Base-by-base conservation (phyloP, 148 eudicot species). In the Limonium bicolor region DNA sequence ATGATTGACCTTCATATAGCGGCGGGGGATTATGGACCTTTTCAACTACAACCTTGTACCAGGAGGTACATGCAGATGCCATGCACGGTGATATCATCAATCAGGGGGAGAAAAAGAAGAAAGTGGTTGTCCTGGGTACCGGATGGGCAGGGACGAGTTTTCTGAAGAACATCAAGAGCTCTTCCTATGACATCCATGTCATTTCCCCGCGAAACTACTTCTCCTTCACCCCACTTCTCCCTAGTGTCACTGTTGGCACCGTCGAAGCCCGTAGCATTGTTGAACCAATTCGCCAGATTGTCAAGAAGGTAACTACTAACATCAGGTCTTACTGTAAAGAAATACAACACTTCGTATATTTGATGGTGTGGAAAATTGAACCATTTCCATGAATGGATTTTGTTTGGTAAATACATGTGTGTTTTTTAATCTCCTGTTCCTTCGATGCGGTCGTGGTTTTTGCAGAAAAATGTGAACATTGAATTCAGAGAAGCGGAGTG, bases 141-240 rank as follows among this genome's bases (percentile, higher is more conserved):
- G 54, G 54, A 9, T 34, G 54, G 54, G 54, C 54, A 17, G 42
- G 30, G 7, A 50, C 42, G 20, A 50, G 54, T 15, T 50, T 50
- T 14, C 19, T 50, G 12, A 50, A 50, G 20, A 47, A 47, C 36
- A 20, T 48, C 4, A 50, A 22, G 3, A 50, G 17, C 29, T 23
- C 54, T 1, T 34, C 54, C 0, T 78, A 68, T 28, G 82, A 74
- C 23, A 65, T 78, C 41, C 70, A 78, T 32, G 71, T 78, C 33
- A 71, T 78, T 46, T 74, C 82, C 36, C 86, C 86, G 19, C 69
- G 86, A 11, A 78, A 78, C 49, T 78, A 74, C 73, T 78, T 78
- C 56, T 74, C 86, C 23, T 78, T 78, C 68, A 78, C 86, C 2
- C 86, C 82, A 7, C 65, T 78, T 47, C 73, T 74, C 16, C 86